Conservation (phyloP, 371 early-diverging fungal species). For the Choanephora cucurbitarum region DNA sequence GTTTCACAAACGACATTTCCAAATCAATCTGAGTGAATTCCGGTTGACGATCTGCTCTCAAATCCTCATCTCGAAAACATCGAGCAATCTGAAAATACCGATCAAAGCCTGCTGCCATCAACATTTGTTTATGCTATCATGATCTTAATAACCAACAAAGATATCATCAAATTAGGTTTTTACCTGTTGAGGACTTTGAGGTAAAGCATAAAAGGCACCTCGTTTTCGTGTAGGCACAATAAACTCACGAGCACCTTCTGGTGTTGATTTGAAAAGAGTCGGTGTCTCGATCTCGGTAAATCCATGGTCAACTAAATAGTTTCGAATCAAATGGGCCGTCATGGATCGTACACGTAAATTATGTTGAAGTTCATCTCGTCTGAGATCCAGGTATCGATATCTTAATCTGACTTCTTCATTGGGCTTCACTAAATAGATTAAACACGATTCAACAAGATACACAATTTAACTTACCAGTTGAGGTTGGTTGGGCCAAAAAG, state of each 20-base stretch:
- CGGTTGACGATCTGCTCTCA: conserved; percentile 89
- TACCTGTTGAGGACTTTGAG: conserved; percentile 93
- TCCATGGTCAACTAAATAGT: conserved; percentile 60
- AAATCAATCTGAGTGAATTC: conserved; percentile 95
- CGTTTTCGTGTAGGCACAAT: conserved; percentile 85
- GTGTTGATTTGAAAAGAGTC: conserved; percentile 89
- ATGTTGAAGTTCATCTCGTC: conserved; percentile 73
- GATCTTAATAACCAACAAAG: too few relatives aligned
- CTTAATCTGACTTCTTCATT: conserved; percentile 81
- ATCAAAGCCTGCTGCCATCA: conserved; percentile 91
- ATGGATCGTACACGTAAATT: conserved; percentile 75
- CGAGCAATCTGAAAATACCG: conserved; percentile 92
- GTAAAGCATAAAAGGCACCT: conserved; percentile 83
- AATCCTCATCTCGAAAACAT: conserved; percentile 93
- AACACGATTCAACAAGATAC: too few relatives aligned
- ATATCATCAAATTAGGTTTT: too few relatives aligned
- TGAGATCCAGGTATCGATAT: conserved; percentile 81
- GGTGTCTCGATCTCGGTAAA: conserved; percentile 95
- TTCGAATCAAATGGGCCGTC: conserved; percentile 66
- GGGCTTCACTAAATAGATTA: too few relatives aligned
- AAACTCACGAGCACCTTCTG: conserved; percentile 93
- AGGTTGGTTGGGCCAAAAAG: conserved; percentile 68
- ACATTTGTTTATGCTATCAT: conserved; percentile 82
- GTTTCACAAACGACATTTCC: conserved; percentile 84
- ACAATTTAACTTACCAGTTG: conserved; percentile 67